These are phyloP conservation scores for Bolboschoenoplectus hybrid DNA, from an alignment of 202 grass and related monocot species.

Conservation along the genomic window DNA sequence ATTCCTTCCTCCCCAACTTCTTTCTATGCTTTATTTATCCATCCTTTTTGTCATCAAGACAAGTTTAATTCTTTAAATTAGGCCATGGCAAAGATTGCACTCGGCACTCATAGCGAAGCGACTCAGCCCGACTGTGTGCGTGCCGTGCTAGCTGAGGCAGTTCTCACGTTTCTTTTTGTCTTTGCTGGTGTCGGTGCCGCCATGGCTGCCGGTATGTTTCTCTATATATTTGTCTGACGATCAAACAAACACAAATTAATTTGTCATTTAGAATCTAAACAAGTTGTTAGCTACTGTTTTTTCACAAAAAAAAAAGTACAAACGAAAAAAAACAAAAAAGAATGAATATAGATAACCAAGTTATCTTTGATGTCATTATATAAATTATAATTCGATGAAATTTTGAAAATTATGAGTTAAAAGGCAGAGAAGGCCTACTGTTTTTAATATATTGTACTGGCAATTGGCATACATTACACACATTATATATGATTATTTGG, in stretches of 20 bases:
- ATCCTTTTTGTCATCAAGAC: not conserved
- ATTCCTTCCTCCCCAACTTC: not conserved
- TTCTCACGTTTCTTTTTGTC: slow-evolving; percentile 95
- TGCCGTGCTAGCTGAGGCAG: slow-evolving; percentile 64
- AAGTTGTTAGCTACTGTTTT: not conserved
- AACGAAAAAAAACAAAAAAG: not conserved
- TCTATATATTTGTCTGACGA: not conserved
- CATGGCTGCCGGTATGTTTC: slow-evolving; percentile 58
- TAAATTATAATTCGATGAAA: not conserved
- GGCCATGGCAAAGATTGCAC: slow-evolving; percentile 66
- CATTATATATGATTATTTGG: not conserved
- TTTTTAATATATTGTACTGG: not conserved
- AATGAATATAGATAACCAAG: not conserved
- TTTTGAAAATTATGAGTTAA: not conserved
- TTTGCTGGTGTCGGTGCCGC: slow-evolving; percentile 72
- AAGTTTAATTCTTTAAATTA: not conserved
- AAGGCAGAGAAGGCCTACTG: not conserved
- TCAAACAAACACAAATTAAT: not conserved
- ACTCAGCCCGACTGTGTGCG: slow-evolving; percentile 60
- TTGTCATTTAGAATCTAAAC: not conserved
- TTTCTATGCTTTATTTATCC: not conserved
- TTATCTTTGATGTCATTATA: not conserved
- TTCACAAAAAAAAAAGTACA: not conserved
- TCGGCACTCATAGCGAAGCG: slow-evolving; percentile 60
- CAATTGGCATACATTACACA: not conserved